Evolutionary conservation across 148 eudicot genomes (phyloP).

Genomic region (Vaccinium myrtillus): DNA sequence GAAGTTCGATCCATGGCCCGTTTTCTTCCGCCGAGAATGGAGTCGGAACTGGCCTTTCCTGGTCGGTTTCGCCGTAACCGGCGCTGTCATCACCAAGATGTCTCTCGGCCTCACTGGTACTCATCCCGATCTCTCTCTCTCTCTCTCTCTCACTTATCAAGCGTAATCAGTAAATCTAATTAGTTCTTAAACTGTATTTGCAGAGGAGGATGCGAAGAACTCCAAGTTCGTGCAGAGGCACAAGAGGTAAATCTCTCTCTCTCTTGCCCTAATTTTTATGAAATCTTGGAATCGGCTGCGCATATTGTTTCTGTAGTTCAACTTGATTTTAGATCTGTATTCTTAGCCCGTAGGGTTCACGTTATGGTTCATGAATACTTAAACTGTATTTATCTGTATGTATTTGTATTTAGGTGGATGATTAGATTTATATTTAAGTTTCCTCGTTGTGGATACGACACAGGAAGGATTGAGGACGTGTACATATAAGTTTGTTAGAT

Average conservation of each 20-base stretch:
- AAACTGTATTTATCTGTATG: neutral
- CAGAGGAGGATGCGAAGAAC: slow-evolving; percentile 89
- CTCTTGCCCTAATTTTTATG: neutral
- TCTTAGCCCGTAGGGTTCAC: neutral
- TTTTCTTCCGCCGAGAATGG: slow-evolving; percentile 27
- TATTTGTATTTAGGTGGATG: neutral
- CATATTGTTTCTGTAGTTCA: neutral
- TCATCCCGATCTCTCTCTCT: neutral
- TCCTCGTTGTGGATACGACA: neutral
- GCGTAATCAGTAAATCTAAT: neutral
- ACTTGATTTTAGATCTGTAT: neutral
- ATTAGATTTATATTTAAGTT: neutral
- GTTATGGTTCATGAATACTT: neutral
- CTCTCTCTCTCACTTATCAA: neutral
- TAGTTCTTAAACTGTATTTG: neutral
- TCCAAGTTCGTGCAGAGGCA: slow-evolving; percentile 84
- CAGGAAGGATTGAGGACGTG: neutral
- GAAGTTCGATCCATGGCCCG: slow-evolving; percentile 28
- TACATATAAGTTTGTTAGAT: neutral
- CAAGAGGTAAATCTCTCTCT: slow-evolving; percentile 33
- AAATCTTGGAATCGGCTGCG: neutral
- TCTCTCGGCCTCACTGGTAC: slow-evolving; percentile 28
- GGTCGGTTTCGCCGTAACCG: slow-evolving; percentile 29
- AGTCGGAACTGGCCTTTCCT: slow-evolving; percentile 26
- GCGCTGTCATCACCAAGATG: slow-evolving; percentile 23